These are phyloP conservation scores for Manihot esculenta DNA, from an alignment of 441 rosid genomes.

Conservation along the genomic window DNA sequence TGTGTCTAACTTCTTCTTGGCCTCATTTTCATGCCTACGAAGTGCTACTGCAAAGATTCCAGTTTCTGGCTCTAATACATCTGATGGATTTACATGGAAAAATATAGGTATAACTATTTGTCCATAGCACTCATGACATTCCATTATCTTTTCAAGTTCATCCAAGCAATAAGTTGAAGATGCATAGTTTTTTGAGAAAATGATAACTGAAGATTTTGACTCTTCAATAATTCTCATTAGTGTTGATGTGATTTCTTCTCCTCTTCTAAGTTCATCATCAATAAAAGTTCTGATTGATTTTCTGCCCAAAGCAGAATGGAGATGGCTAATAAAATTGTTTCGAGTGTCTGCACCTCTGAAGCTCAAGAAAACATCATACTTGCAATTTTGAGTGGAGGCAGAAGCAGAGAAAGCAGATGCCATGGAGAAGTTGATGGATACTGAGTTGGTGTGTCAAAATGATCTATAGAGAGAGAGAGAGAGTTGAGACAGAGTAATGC, in stretches of 20 bases:
- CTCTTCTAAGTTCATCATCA: neutral
- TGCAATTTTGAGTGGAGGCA: neutral
- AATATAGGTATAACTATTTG: neutral
- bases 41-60: too few species aligned
- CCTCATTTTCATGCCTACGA: too few species aligned
- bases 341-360: conserved; percentile 14
- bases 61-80: neutral
- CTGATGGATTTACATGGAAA: neutral
- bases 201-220: neutral
- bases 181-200: conserved; percentile 6
- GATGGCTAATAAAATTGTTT: neutral
- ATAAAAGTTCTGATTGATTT: neutral
- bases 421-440: too few species aligned
- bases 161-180: conserved; percentile 9
- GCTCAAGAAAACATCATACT: conserved; percentile 13
- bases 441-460: too few species aligned
- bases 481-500: too few species aligned
- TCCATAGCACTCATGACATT: neutral
- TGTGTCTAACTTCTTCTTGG: too few species aligned
- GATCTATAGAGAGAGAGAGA: too few species aligned
- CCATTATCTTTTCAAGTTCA: conserved; percentile 12
- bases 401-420: too few species aligned
- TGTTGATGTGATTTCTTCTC: neutral
- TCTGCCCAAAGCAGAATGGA: neutral
- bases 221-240: neutral